Evolutionary conservation across 1,284 basidiomycete genomes (phyloP), one percentile per base, ranked within the genome.

Genomic region (Sanghuangporus sanghuang): DNA sequence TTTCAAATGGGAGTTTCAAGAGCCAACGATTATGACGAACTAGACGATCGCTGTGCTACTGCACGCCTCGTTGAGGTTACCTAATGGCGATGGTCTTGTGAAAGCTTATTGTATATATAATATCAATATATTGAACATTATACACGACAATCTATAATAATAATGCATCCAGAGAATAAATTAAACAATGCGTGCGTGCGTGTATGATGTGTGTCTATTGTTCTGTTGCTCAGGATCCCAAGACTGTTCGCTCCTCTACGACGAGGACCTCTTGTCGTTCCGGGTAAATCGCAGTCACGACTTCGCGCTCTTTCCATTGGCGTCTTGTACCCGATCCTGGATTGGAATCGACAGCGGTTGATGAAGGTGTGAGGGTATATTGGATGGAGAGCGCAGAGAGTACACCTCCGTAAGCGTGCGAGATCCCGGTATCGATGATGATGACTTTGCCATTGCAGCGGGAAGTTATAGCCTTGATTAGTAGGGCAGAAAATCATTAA

Each of bases 381-480:
- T 88, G 80, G 62, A 97, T 87, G 27, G 92, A 92, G 14, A 97
- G 77, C 1, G 95, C 93, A 0, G 93, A 95, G 6, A 96, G 78
- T 0, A 85, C 86, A 8, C 95, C 95, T n/a, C 93, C 93, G 71
- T 97, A 98, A 1, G 94, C 95, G 71, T 90, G 90, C 1, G 94
- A 95, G 64, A 97, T 96, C 42, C 94, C 93, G 4, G 90, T 92
- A 72, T 97, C 95, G 60, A 98, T 96, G 68, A 97, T 90, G 69
- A 97, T 89, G 60, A 97, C 85, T 69, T 90, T 93, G 11, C 92
- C 93, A 54, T 84, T 81, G 72, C 95, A 97, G 64, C 93, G 80
- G 14, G 90, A 86, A 1, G 90, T 85, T 53, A 96, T 95, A 68
- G 83, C 82, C 82, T 89, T 62, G 23, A 46, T 14, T 6, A 52